phyloP scores from a whole-genome alignment of 2,329 filamentous ascomycete species.

The Purpureocillium takamizusanense region DNA sequence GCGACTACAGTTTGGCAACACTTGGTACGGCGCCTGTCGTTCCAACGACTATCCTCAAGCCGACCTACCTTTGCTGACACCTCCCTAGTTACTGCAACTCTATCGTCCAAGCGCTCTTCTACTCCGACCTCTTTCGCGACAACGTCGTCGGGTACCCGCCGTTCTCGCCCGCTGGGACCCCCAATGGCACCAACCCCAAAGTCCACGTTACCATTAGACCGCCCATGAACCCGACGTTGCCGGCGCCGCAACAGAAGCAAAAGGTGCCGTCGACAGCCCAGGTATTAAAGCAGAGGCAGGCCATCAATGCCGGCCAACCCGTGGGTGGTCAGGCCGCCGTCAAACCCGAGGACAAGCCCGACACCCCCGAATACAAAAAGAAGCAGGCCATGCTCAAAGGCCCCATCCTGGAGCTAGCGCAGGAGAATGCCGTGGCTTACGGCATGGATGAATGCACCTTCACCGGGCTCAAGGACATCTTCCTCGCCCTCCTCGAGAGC shows the following conservation, averaged over 20 bases:
- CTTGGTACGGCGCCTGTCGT: slow-evolving; percentile 58
- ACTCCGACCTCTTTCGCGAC: slow-evolving; percentile 88
- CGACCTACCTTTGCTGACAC: slow-evolving; percentile 11
- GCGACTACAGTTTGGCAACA: slow-evolving; percentile 75
- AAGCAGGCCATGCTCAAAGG: slow-evolving; percentile 85
- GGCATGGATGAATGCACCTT: slow-evolving; percentile 94
- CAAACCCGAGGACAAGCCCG: slow-evolving; percentile 83
- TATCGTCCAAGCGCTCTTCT: slow-evolving; percentile 93
- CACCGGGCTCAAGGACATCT: slow-evolving; percentile 91
- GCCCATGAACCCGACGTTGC: slow-evolving; percentile 39
- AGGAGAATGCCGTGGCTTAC: slow-evolving; percentile 71
- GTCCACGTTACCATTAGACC: slow-evolving; percentile 55
- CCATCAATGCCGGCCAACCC: slow-evolving; percentile 44
- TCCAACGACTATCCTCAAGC: not conserved
- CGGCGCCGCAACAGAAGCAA: slow-evolving; percentile 30
- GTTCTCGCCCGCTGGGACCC: slow-evolving; percentile 58
- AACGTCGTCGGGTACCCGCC: slow-evolving; percentile 86
- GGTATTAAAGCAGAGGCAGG: slow-evolving; percentile 45
- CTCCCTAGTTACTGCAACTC: slow-evolving; percentile 86
- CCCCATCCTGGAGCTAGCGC: slow-evolving; percentile 75
- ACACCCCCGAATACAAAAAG: slow-evolving; percentile 96
- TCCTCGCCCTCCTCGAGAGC: slow-evolving; percentile 78
- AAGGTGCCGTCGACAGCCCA: slow-evolving; percentile 48
- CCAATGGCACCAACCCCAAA: slow-evolving; percentile 48
- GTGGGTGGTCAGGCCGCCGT: slow-evolving; percentile 43